Evolutionary conservation across 495 filamentous ascomycete genomes (phyloP).

Genomic region (Talaromyces borbonicus): DNA sequence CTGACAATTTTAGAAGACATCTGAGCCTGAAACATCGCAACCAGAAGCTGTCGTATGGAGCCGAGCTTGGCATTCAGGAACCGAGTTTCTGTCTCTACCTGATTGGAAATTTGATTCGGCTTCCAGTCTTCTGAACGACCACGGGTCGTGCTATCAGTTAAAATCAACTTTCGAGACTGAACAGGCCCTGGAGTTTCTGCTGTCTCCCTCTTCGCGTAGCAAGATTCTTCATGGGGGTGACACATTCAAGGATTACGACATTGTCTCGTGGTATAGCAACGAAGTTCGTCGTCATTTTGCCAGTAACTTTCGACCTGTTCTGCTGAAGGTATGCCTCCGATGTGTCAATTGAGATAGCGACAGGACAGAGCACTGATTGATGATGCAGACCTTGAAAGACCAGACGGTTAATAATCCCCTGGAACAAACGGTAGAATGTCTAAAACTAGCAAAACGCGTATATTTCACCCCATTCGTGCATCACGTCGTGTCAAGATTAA

Average conservation of each 20-base stretch:
- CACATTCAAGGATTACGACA: constrained; percentile 16
- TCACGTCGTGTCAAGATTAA: constrained; percentile 27
- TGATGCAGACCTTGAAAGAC: background rate
- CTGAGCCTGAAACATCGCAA: background rate
- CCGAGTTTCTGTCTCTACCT: constrained; percentile 49
- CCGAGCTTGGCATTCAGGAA: constrained; percentile 59
- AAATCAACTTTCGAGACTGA: constrained; percentile 12
- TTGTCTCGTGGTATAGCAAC: constrained; percentile 44
- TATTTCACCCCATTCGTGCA: constrained; percentile 38
- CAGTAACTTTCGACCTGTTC: constrained; percentile 25
- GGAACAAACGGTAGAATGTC: constrained; percentile 27
- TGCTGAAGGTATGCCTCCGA: constrained; percentile 25
- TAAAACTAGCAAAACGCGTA: constrained; percentile 34
- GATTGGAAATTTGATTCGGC: constrained; percentile 21
- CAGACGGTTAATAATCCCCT: constrained; percentile 22
- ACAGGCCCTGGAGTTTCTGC: constrained; percentile 32
- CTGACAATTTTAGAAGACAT: background rate
- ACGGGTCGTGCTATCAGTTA: too few relatives aligned
- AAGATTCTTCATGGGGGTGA: constrained; percentile 10
- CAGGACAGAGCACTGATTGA: background rate
- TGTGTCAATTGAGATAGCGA: background rate
- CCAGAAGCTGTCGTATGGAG: constrained; percentile 53
- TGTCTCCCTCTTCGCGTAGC: constrained; percentile 15
- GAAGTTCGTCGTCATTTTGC: constrained; percentile 44
- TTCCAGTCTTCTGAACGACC: constrained; percentile 14